Percentiles rank a stretch among this genome's conserved stretches.
These are phyloP conservation scores for Globisporangium cederbergense DNA, from an alignment of 352 stramenopile genomes.

Conservation along the genomic window DNA sequence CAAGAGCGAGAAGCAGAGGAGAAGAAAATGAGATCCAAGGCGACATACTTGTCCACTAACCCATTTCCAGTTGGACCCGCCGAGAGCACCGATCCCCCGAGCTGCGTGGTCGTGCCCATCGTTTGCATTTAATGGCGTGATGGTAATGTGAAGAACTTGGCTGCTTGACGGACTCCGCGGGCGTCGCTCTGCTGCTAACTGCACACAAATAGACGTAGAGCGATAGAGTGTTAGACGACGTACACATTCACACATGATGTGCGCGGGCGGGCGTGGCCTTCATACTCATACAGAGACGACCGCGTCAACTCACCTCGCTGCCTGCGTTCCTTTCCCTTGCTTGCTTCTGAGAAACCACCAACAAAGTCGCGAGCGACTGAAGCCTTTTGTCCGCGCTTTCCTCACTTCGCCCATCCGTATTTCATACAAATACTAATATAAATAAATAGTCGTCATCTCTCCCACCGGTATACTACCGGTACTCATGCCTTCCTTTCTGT, in stretches of 20 bases:
- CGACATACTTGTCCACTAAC: conserved; percentile 41
- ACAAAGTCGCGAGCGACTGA: background rate
- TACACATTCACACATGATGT: background rate
- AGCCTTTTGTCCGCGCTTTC: background rate
- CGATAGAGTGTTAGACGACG: background rate
- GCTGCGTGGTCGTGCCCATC: conserved; percentile 30
- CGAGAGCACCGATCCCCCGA: conserved; percentile 58
- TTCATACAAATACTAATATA: background rate
- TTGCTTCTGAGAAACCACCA: background rate
- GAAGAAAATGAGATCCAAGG: background rate
- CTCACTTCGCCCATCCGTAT: background rate
- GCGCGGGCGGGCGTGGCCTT: background rate
- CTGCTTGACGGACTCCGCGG: background rate
- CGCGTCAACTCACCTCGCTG: background rate
- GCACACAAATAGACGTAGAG: background rate
- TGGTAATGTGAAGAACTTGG: background rate
- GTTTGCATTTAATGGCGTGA: conserved; percentile 15
- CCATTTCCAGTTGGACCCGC: conserved; percentile 61
- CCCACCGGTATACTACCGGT: background rate
- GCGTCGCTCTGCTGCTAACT: background rate
- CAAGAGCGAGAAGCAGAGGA: background rate
- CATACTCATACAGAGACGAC: background rate
- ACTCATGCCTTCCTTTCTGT: background rate
- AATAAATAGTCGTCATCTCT: background rate
- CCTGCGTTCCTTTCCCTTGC: background rate